phyloP scores from a whole-genome alignment of 2,329 filamentous ascomycete species.

The Nannizzia gypsea region DNA sequence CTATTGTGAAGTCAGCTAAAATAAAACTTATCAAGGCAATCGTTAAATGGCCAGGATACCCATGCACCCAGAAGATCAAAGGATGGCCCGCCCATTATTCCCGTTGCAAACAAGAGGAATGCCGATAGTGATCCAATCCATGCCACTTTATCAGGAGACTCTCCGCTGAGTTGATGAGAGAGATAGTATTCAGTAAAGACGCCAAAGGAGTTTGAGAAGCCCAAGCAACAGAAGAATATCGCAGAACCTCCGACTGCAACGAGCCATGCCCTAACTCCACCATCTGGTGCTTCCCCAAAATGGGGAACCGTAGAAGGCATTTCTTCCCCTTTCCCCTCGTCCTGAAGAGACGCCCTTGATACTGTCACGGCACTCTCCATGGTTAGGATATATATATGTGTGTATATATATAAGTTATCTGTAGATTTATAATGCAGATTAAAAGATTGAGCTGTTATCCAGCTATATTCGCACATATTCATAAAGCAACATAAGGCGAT shows the following conservation, averaged over 20 bases:
- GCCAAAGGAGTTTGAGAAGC: constrained; percentile 37
- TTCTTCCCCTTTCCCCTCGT: not conserved
- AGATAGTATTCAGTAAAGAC: constrained; percentile 37
- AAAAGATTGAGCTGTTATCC: not conserved
- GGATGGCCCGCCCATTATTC: constrained; percentile 28
- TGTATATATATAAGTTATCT: too few species aligned
- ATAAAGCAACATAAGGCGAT: not conserved
- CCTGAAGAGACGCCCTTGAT: not conserved
- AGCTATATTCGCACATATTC: too few species aligned
- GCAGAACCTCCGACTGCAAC: constrained; percentile 18
- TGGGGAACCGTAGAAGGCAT: not conserved
- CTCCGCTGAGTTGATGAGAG: constrained; percentile 23
- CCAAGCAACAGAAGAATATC: constrained; percentile 31
- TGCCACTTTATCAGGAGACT: constrained; percentile 26
- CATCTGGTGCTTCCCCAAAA: constrained; percentile 24
- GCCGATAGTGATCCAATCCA: constrained; percentile 35
- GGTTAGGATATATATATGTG: not conserved
- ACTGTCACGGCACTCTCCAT: not conserved
- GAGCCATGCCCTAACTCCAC: constrained; percentile 20
- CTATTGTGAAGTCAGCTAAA: constrained; percentile 15
- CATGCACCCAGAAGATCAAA: constrained; percentile 34
- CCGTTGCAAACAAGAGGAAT: constrained; percentile 29
- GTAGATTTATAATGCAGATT: not conserved
- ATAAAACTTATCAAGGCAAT: not conserved
- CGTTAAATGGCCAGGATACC: constrained; percentile 19